A percentile compares a stretch with the other conserved stretches of the same genome.
Conservation (phyloP, 805 yeast genomes). For the Kuraishia piskuri region DNA sequence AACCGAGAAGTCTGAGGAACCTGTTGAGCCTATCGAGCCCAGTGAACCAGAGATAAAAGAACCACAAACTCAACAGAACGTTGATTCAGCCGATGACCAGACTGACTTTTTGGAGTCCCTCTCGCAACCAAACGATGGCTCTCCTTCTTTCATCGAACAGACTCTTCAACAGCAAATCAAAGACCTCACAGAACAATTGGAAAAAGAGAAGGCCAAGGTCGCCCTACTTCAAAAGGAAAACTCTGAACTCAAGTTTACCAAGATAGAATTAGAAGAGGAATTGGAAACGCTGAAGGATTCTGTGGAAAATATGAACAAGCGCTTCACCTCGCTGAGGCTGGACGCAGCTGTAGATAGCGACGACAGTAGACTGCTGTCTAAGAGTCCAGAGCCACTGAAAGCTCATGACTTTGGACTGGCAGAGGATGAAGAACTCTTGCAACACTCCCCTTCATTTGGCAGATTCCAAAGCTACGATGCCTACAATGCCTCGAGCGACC, state of each 20-base stretch:
- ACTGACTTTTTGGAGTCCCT: constrained; percentile 3
- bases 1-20: neutral
- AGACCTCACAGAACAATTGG: constrained; percentile 20
- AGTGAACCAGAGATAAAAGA: constrained; percentile 5
- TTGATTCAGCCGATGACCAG: neutral
- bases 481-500: constrained; percentile 18
- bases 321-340: constrained; percentile 19
- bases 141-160: constrained; percentile 13
- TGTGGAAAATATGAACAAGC: constrained; percentile 23
- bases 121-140: constrained; percentile 8
- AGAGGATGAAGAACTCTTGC: neutral
- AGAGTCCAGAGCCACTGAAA: neutral
- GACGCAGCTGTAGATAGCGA: constrained; percentile 24
- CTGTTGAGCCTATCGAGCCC: too few relatives aligned
- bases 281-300: constrained; percentile 26
- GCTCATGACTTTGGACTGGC: neutral
- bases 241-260: constrained; percentile 16
- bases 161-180: constrained; percentile 19
- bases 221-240: constrained; percentile 13
- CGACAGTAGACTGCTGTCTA: constrained; percentile 7
- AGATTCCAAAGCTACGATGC: constrained; percentile 9
- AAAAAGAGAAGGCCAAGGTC: neutral
- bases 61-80: constrained; percentile 11
- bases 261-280: constrained; percentile 26
- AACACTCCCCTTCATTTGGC: constrained; percentile 8